phyloP scores from a whole-genome alignment of 192 early-diverging fungal genomes.

The Rhizoclosmatium globosum region DNA sequence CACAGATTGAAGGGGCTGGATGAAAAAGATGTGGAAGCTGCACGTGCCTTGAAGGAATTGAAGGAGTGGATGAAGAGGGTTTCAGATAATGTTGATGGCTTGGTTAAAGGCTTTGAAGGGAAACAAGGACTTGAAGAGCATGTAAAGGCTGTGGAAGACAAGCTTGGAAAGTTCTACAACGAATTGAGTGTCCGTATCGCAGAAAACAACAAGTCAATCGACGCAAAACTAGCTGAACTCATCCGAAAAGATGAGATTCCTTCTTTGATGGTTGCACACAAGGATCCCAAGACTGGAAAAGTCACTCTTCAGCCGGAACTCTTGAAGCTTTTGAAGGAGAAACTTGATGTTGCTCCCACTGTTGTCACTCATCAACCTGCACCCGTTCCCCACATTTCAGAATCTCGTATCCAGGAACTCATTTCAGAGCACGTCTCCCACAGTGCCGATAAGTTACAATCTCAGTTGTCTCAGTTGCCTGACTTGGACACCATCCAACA shows the following conservation, averaged over 20 bases:
- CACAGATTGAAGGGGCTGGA: neutral
- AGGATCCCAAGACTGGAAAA: slow-evolving; percentile 11
- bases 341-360: neutral
- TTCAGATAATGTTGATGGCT: neutral
- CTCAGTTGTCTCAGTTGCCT: too few relatives aligned
- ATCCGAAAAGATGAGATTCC: slow-evolving; percentile 16
- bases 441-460: too few relatives aligned
- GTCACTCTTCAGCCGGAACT: slow-evolving; percentile 16
- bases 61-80: slow-evolving; percentile 5
- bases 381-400: neutral
- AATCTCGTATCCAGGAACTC: slow-evolving; percentile 6
- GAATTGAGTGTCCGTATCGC: neutral
- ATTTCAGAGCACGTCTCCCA: neutral
- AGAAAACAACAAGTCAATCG: neutral
- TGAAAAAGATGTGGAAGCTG: neutral
- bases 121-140: neutral
- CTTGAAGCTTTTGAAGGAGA: slow-evolving; percentile 18
- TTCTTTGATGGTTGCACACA: slow-evolving; percentile 1
- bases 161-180: neutral
- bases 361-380: neutral
- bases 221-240: neutral
- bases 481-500: neutral
- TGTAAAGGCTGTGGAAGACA: neutral
- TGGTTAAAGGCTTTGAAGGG: neutral
- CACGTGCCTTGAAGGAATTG: neutral